Conservation (phyloP, 805 yeast genomes). For the Sugiyamaella chiloensis region DNA sequence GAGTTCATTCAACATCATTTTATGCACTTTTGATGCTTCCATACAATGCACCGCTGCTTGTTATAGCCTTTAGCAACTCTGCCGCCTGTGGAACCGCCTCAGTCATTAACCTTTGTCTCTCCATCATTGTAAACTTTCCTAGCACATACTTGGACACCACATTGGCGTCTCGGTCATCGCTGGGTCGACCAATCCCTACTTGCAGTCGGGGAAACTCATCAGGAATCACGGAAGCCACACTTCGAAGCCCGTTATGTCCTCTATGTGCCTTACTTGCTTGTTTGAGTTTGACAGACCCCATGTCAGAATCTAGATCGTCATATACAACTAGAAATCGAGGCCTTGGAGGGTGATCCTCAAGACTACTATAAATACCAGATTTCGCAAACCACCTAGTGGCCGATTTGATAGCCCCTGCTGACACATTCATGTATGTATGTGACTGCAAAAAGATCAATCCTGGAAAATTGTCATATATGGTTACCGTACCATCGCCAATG, state of each 20-base stretch:
- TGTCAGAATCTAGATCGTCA: slow-evolving; percentile 68
- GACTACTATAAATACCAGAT: slow-evolving; percentile 8
- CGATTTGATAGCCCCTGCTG: slow-evolving; percentile 55
- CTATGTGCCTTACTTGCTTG: slow-evolving; percentile 58
- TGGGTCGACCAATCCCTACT: slow-evolving; percentile 75
- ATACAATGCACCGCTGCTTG: slow-evolving; percentile 1
- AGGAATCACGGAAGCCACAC: slow-evolving; percentile 47
- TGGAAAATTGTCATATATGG: slow-evolving; percentile 17
- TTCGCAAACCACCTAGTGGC: slow-evolving; percentile 42
- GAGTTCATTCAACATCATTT: no score
- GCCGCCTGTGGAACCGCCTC: slow-evolving; percentile 43
- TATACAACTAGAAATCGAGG: slow-evolving; percentile 51
- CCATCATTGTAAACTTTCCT: slow-evolving; percentile 46
- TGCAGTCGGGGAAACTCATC: slow-evolving; percentile 60
- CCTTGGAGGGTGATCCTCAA: not conserved
- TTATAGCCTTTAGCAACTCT: slow-evolving; percentile 6
- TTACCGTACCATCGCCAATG: slow-evolving; percentile 24
- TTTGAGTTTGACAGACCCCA: slow-evolving; percentile 66
- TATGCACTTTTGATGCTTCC: not conserved
- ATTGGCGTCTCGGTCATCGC: slow-evolving; percentile 37
- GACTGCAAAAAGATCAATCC: slow-evolving; percentile 48
- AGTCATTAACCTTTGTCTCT: slow-evolving; percentile 40
- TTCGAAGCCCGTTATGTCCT: slow-evolving; percentile 82
- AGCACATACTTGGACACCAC: slow-evolving; percentile 49
- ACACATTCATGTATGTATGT: slow-evolving; percentile 64